Conservation (phyloP, 2,329 filamentous ascomycete species). For the Colletotrichum caudatum region DNA sequence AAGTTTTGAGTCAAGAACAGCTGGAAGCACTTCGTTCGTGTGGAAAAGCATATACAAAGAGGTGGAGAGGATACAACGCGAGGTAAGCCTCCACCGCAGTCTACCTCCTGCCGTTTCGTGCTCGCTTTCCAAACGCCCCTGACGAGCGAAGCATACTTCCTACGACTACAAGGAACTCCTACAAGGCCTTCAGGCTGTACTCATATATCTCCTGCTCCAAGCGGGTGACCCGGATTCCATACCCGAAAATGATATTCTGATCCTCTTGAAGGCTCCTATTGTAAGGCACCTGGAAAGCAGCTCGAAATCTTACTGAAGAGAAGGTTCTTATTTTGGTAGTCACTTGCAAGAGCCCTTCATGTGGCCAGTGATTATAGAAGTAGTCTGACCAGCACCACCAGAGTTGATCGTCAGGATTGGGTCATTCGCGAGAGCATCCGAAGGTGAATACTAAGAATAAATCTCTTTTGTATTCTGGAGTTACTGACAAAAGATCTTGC, state of each 20-base stretch:
- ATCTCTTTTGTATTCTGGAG: fast-evolving
- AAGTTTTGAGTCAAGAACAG: conserved; percentile 43
- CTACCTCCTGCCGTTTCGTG: no score
- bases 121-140: not conserved
- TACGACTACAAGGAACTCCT: conserved; percentile 17
- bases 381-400: conserved; percentile 6
- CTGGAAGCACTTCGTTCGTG: conserved; percentile 43
- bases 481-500: not conserved
- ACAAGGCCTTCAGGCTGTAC: conserved; percentile 19
- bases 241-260: conserved; percentile 2
- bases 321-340: not conserved
- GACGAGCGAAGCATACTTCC: not conserved
- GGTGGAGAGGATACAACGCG: conserved; percentile 7
- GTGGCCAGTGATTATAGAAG: not conserved
- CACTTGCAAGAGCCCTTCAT: conserved; percentile 12
- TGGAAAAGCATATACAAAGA: conserved; percentile 47
- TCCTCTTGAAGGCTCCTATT: not conserved
- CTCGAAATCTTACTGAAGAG: not conserved
- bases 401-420: conserved; percentile 26
- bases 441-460: not conserved
- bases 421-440: conserved; percentile 18
- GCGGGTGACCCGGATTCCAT: conserved; percentile 23
- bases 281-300: conserved; percentile 4
- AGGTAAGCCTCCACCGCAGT: not conserved
- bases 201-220: conserved; percentile 26